Base-by-base conservation (phyloP, 208 protist genomes). In the Acanthamoeba royreba region DNA sequence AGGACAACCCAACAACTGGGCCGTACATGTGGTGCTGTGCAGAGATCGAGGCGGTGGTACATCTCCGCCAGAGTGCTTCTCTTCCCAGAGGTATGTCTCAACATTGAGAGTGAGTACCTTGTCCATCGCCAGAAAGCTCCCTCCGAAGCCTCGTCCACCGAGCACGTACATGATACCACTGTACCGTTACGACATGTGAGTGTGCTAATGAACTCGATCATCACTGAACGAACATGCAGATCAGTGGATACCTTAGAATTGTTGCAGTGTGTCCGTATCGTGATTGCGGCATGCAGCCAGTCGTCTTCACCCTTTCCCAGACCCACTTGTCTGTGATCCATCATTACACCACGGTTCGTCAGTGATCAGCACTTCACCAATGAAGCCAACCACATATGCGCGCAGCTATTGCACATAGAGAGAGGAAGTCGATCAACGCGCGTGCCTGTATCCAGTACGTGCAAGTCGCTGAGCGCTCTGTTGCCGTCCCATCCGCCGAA, bases 261-360 rank as follows among this genome's bases (percentile, higher is more conserved):
- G 74, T 31, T 19, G 74, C 74, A 1, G 42, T 38, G 31, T 85
- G 74, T 22, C 74, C 43, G 74, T 85, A 85, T 52, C 74, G 74
- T 49, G 42, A 13, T 42, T 85, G 35, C 15, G 74, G 74, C 35
- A 52, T 45, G 74, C 43, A 45, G 13, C 74, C 74, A 47, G 38
- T 85, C 42, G 25, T 85, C 4, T 85, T 85, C 19, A 85, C 35
- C 43, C 28, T 85, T n/a, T 52, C 43, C 74, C 74, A 85, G 13
- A 52, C 43, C 74, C 74, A 85, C 40, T 45, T 85, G 42, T 85
- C 74, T 85, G 74, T n/a, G n/a, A n/a, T n/a, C n/a, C n/a, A n/a
- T n/a, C n/a, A n/a, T n/a, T n/a, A n/a, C n/a, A n/a, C n/a, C n/a
- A n/a, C n/a, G n/a, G n/a, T n/a, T n/a, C n/a, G n/a, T n/a, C n/a